Evolutionary conservation across 2,329 filamentous ascomycete species (phyloP).

Genomic region (Grosmannia clavigera): DNA sequence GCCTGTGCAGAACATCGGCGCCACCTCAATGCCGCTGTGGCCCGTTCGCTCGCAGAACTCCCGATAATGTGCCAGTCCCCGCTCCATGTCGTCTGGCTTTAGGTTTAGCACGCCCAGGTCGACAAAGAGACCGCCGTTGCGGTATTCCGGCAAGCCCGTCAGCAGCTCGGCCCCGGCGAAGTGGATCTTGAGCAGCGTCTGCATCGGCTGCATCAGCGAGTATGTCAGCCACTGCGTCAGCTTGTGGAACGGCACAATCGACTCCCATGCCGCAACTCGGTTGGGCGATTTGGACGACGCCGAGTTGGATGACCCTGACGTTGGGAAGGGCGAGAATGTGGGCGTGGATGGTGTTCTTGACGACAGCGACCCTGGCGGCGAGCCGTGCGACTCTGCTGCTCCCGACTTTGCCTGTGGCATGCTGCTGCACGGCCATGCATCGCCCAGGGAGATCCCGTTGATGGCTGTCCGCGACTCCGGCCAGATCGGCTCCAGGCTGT

Average conservation of each 20-base stretch:
- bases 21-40: constrained; percentile 44
- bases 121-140: constrained; percentile 81
- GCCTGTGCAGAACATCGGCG: constrained; percentile 44
- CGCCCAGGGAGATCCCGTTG: constrained; percentile 75
- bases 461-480: constrained; percentile 74
- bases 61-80: constrained; percentile 34
- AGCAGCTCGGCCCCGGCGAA: constrained; percentile 58
- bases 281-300: constrained; percentile 9
- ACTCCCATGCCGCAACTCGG: constrained; percentile 55
- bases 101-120: constrained; percentile 64
- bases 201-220: constrained; percentile 61
- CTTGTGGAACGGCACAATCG: constrained; percentile 56
- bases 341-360: constrained; percentile 31
- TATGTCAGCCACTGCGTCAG: constrained; percentile 91
- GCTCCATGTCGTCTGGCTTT: constrained; percentile 29
- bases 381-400: constrained; percentile 3
- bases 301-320: constrained; percentile 19
- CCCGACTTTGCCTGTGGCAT: constrained; percentile 46
- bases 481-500: constrained; percentile 79
- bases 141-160: constrained; percentile 82
- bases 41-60: constrained; percentile 62
- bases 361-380: constrained; percentile 1
- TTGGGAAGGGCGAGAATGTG: constrained; percentile 33
- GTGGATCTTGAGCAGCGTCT: constrained; percentile 35
- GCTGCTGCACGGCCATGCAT: constrained; percentile 82